phyloP scores from a whole-genome alignment of 192 early-diverging fungal genomes.

The Coemansia sp. region DNA sequence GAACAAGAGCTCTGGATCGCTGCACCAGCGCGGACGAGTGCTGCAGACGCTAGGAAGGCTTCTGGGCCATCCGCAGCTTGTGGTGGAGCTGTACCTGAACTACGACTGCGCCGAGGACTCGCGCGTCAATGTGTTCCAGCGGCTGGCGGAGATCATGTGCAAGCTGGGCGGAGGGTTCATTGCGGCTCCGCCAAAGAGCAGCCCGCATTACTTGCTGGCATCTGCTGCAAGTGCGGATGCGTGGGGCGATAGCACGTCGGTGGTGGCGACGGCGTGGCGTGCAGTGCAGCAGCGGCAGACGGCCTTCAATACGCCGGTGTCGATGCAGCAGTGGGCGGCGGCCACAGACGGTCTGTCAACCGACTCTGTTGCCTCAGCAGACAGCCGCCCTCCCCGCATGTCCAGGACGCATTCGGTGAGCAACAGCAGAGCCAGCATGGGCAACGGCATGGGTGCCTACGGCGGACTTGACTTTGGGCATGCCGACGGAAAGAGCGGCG shows the following conservation, averaged over 20 bases:
- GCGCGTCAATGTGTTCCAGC: slow-evolving; percentile 86
- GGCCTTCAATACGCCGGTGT: slow-evolving; percentile 27
- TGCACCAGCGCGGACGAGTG: slow-evolving; percentile 70
- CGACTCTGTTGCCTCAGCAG: not conserved
- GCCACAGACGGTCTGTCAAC: not conserved
- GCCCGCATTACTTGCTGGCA: slow-evolving; percentile 36
- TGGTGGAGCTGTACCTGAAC: slow-evolving; percentile 93
- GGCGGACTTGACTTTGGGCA: slow-evolving; percentile 26
- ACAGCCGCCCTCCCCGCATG: not conserved
- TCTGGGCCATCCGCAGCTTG: slow-evolving; percentile 68
- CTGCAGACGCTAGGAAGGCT: slow-evolving; percentile 70
- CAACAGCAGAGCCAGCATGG: slow-evolving; percentile 9
- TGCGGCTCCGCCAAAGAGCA: slow-evolving; percentile 19
- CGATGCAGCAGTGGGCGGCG: not conserved
- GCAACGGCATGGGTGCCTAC: slow-evolving; percentile 7
- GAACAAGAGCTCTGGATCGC: slow-evolving; percentile 61
- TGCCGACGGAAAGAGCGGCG: slow-evolving; percentile 9
- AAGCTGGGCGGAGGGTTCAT: slow-evolving; percentile 33
- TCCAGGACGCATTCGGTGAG: slow-evolving; percentile 21
- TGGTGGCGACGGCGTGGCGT: slow-evolving; percentile 36
- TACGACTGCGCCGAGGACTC: slow-evolving; percentile 89
- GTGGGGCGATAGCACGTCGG: slow-evolving; percentile 14
- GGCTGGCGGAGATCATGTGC: slow-evolving; percentile 62
- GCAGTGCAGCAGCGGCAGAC: slow-evolving; percentile 48
- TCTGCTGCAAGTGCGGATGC: slow-evolving; percentile 14